Percentiles rank a stretch among this genome's conserved stretches.
These are phyloP conservation scores for Pleurotus tuoliensis DNA, from an alignment of 768 basidiomycete species.

Conservation along the genomic window DNA sequence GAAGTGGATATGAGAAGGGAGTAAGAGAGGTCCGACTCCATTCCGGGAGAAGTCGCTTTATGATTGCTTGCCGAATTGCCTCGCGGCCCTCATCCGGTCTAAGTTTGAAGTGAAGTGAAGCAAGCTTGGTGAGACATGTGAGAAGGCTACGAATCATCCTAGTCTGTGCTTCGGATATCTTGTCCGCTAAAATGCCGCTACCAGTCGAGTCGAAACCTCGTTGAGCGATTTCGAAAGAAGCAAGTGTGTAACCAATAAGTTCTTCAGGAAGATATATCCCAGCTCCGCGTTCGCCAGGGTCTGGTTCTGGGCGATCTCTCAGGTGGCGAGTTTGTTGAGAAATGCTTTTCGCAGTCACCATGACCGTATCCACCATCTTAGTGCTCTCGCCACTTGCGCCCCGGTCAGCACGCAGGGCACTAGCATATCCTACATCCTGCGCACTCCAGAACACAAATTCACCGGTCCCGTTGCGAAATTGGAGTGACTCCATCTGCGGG, in stretches of 20 bases:
- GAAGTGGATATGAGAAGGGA: conserved; percentile 79
- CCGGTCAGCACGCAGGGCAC: conserved; percentile 48
- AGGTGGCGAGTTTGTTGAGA: conserved; percentile 85
- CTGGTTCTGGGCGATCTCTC: conserved; percentile 71
- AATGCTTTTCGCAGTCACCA: conserved; percentile 70
- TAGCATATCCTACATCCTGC: conserved; percentile 68
- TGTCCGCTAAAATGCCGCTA: conserved; percentile 61
- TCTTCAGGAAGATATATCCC: conserved; percentile 93
- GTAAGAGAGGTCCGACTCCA: conserved; percentile 86
- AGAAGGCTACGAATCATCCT: conserved; percentile 78
- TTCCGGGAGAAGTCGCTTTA: conserved; percentile 87
- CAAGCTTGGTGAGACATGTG: conserved; percentile 62
- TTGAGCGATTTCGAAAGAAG: conserved; percentile 74
- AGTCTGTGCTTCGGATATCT: conserved; percentile 71
- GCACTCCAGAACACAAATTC: conserved; percentile 89
- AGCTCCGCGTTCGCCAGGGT: conserved; percentile 68
- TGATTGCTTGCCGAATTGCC: conserved; percentile 76
- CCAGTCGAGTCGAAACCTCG: conserved; percentile 55
- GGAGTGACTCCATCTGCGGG: conserved; percentile 62
- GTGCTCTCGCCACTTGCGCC: conserved; percentile 54
- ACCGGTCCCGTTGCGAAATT: conserved; percentile 76
- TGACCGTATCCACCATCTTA: conserved; percentile 86
- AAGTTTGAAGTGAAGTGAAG: conserved; percentile 63
- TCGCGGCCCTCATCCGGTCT: conserved; percentile 73
- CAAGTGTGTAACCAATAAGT: conserved; percentile 83